phyloP scores from a whole-genome alignment of 495 filamentous ascomycete species.

The Penicillium goetzii region DNA sequence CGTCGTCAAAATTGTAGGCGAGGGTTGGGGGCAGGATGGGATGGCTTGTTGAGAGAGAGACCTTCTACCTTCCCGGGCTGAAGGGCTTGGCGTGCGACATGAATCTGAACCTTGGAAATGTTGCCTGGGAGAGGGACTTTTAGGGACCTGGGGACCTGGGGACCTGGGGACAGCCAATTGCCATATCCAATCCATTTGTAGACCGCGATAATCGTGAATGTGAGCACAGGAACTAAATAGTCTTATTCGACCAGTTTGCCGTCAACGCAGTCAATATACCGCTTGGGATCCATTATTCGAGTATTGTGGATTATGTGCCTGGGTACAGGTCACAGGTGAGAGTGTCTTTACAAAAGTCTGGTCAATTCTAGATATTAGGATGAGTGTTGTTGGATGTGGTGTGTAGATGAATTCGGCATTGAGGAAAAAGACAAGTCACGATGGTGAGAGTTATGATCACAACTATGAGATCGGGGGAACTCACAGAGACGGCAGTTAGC shows the following conservation, averaged over 20 bases:
- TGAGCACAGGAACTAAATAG: not conserved
- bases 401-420: not conserved
- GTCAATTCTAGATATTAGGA: no score
- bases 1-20: not conserved
- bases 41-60: no score
- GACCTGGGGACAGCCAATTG: no score
- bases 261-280: not conserved
- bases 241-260: not conserved
- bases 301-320: not conserved
- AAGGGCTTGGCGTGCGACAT: no score
- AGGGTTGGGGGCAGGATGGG: no score
- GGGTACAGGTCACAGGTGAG: not conserved
- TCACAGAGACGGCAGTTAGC: not conserved
- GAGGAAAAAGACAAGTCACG: not conserved
- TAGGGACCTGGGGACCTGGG: no score
- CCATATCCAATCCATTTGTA: not conserved
- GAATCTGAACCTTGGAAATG: no score
- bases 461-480: not conserved
- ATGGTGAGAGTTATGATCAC: not conserved
- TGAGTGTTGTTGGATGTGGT: not conserved
- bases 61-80: no score
- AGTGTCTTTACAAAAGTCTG: not conserved
- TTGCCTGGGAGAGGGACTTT: no score
- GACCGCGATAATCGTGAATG: not conserved
- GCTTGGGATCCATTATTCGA: not conserved